Conservation (phyloP, 805 yeast genomes). For the baker's yeast (Saccharomyces cerevisiae) region DNA sequence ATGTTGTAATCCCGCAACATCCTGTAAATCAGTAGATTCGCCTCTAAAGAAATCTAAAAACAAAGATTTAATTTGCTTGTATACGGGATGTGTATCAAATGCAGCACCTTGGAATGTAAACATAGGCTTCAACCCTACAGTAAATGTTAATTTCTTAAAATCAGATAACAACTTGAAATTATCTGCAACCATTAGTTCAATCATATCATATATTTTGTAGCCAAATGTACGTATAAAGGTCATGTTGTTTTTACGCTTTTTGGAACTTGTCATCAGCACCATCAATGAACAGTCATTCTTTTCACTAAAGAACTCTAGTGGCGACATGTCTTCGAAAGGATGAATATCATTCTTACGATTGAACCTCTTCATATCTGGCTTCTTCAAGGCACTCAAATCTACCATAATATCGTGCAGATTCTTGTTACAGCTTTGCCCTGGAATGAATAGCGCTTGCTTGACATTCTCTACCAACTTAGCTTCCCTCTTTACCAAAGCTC, state of each 20-base stretch:
- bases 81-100: conserved; percentile 83
- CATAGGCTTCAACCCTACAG: conserved; percentile 89
- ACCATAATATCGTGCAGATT: conserved; percentile 80
- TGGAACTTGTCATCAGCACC: conserved; percentile 71
- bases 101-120: conserved; percentile 86
- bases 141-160: conserved; percentile 72
- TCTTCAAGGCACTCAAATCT: conserved; percentile 82
- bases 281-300: conserved; percentile 86
- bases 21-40: conserved; percentile 70
- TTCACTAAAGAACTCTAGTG: conserved; percentile 86
- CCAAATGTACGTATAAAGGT: conserved; percentile 87
- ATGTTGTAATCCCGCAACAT: conserved; percentile 91
- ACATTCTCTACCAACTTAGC: conserved; percentile 84
- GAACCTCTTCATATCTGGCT: conserved; percentile 83
- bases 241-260: conserved; percentile 87
- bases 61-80: conserved; percentile 74
- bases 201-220: conserved; percentile 85
- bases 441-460: conserved; percentile 83
- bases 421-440: conserved; percentile 76
- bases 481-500: conserved; percentile 84
- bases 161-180: conserved; percentile 68
- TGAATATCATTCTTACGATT: conserved; percentile 78
- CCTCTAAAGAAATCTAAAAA: conserved; percentile 89
- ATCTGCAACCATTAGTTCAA: conserved; percentile 69
- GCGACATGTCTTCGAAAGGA: conserved; percentile 85